A percentile compares a stretch with the other conserved stretches of the same genome.
These are phyloP conservation scores for Aspergillus brasiliensis DNA, from an alignment of 2,329 filamentous ascomycete genomes.

Conservation along the genomic window DNA sequence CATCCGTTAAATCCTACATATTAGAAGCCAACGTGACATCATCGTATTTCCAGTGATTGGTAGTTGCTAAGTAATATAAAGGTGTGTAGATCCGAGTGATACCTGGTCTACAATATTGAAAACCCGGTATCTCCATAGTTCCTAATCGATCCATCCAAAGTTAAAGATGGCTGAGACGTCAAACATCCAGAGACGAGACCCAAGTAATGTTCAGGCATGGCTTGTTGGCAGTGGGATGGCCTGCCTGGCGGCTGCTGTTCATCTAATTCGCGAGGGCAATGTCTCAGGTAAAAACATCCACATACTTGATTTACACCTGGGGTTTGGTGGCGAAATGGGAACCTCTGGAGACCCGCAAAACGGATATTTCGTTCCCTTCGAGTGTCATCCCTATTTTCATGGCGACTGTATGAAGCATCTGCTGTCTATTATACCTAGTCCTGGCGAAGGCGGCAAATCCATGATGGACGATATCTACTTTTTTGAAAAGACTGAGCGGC, in stretches of 20 bases:
- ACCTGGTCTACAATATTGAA: no score
- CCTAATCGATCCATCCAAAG: no score
- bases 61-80: no score
- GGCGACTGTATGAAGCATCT: slow-evolving; percentile 37
- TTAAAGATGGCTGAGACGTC: no score
- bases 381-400: slow-evolving; percentile 36
- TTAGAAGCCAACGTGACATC: no score
- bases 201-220: slow-evolving; percentile 26
- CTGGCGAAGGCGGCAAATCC: neutral
- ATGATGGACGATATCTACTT: slow-evolving; percentile 4
- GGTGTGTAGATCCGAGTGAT: no score
- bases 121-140: no score
- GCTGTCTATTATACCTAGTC: slow-evolving; percentile 32
- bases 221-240: slow-evolving; percentile 42
- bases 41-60: no score
- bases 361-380: slow-evolving; percentile 37
- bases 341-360: slow-evolving; percentile 30
- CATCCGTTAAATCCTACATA: no score
- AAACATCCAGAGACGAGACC: neutral
- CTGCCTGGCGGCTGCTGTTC: slow-evolving; percentile 39
- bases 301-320: slow-evolving; percentile 35
- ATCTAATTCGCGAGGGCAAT: slow-evolving; percentile 37
- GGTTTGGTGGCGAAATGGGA: slow-evolving; percentile 35
- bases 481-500: slow-evolving; percentile 8
- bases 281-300: slow-evolving; percentile 37